phyloP scores from a whole-genome alignment of 2,329 filamentous ascomycete genomes.

The Chrysosporium queenslandicum region DNA sequence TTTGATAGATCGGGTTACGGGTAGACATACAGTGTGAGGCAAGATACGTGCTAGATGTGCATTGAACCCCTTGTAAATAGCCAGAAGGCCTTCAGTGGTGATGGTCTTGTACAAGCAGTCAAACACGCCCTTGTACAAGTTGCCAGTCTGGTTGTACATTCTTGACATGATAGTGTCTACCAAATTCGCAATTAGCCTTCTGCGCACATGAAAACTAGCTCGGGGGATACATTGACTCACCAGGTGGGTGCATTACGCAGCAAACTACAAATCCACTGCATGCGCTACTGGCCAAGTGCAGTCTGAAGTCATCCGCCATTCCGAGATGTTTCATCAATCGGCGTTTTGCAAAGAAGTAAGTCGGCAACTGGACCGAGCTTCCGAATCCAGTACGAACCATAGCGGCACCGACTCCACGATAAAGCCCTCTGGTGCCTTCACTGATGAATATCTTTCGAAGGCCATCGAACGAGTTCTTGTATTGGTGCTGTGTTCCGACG shows the following conservation, averaged over 20 bases:
- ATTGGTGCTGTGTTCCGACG: constrained; percentile 92
- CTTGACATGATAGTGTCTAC: constrained; percentile 94
- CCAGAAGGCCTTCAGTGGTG: constrained; percentile 78
- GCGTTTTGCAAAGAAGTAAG: constrained; percentile 95
- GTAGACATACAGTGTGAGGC: constrained; percentile 62
- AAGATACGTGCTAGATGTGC: constrained; percentile 89
- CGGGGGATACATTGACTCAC: constrained; percentile 37
- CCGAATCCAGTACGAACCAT: constrained; percentile 96
- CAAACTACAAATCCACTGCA: constrained; percentile 93
- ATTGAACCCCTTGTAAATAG: constrained; percentile 96
- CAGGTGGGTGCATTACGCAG: constrained; percentile 93
- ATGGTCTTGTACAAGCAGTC: constrained; percentile 89
- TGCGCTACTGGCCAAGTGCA: constrained; percentile 82
- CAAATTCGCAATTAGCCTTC: background rate
- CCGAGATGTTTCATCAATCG: constrained; percentile 69
- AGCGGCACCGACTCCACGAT: constrained; percentile 80
- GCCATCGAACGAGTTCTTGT: constrained; percentile 76
- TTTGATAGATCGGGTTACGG: background rate
- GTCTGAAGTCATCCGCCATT: constrained; percentile 79
- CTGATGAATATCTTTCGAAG: constrained; percentile 63
- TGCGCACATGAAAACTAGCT: background rate
- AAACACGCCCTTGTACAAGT: constrained; percentile 86
- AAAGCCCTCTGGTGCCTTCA: constrained; percentile 73
- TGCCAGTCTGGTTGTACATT: constrained; percentile 97
- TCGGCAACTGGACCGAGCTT: constrained; percentile 89